phyloP scores from a whole-genome alignment of 768 basidiomycete genomes.

The Rhodosporidiobolus sp. region DNA sequence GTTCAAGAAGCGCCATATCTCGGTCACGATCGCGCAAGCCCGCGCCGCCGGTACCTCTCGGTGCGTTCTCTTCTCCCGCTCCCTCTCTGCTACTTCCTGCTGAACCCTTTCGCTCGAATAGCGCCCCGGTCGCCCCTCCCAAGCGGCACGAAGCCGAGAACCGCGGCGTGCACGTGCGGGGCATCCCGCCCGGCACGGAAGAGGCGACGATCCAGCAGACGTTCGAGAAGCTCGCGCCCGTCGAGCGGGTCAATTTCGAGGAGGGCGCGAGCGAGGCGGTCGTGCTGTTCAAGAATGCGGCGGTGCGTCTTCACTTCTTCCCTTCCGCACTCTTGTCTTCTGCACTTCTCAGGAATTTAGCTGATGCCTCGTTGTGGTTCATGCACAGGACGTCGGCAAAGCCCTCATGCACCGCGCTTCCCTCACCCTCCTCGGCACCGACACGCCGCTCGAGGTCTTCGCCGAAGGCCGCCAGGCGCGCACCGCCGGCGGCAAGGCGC shows the following conservation, averaged over 20 bases:
- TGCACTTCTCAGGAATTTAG: background rate
- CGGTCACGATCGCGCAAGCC: slow-evolving; percentile 78
- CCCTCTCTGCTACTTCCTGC: background rate
- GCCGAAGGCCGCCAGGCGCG: slow-evolving; percentile 53
- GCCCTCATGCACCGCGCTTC: slow-evolving; percentile 69
- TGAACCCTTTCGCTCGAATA: background rate
- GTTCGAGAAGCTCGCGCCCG: slow-evolving; percentile 68
- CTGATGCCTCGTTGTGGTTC: background rate
- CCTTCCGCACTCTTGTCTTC: background rate
- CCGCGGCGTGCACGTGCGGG: slow-evolving; percentile 71
- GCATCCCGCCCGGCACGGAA: slow-evolving; percentile 71
- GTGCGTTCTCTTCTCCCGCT: slow-evolving; percentile 51
- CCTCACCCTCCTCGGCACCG: slow-evolving; percentile 62
- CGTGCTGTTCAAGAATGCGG: slow-evolving; percentile 50
- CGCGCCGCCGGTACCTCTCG: slow-evolving; percentile 59
- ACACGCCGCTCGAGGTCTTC: slow-evolving; percentile 57
- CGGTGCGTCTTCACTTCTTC: slow-evolving; percentile 47
- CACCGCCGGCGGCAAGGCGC: background rate
- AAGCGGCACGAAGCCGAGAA: slow-evolving; percentile 60
- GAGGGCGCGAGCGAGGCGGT: slow-evolving; percentile 60
- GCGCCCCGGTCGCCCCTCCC: slow-evolving; percentile 40
- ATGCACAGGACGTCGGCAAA: slow-evolving; percentile 72
- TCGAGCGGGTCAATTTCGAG: slow-evolving; percentile 68
- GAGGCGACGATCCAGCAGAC: slow-evolving; percentile 89
- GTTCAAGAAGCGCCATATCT: slow-evolving; percentile 82